These are phyloP conservation scores for Evansstolkia leycettana DNA, from an alignment of 495 filamentous ascomycete genomes.

Conservation along the genomic window DNA sequence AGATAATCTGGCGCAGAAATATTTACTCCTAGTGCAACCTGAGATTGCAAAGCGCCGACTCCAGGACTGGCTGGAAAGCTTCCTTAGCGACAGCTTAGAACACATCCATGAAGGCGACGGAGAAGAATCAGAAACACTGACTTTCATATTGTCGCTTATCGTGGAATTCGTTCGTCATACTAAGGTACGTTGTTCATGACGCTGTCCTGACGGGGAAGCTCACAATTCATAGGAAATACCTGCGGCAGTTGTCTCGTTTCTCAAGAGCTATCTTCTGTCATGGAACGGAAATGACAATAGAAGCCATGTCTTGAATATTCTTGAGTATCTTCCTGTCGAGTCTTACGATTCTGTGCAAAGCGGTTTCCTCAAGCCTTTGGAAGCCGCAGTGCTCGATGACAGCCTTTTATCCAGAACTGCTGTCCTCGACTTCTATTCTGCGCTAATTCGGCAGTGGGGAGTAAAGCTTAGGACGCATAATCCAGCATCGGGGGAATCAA, in stretches of 20 bases:
- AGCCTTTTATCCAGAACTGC: slow-evolving; percentile 34
- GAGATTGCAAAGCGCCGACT: slow-evolving; percentile 42
- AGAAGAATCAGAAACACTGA: slow-evolving; percentile 32
- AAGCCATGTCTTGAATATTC: slow-evolving; percentile 49
- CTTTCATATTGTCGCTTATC: slow-evolving; percentile 42
- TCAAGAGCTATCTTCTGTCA: slow-evolving; percentile 43
- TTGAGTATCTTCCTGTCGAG: slow-evolving; percentile 49
- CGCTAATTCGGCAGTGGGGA: slow-evolving; percentile 60
- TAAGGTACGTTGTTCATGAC: slow-evolving; percentile 38
- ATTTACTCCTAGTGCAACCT: slow-evolving; percentile 51
- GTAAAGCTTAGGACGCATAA: slow-evolving; percentile 22
- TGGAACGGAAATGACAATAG: slow-evolving; percentile 58
- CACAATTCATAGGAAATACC: slow-evolving; percentile 42
- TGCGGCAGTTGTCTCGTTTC: slow-evolving; percentile 46
- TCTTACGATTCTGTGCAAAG: slow-evolving; percentile 40
- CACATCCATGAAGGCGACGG: slow-evolving; percentile 35
- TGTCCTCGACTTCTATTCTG: slow-evolving; percentile 59
- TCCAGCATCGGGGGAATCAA: slow-evolving; percentile 17
- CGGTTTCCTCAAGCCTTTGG: slow-evolving; percentile 41
- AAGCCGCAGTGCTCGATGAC: slow-evolving; percentile 43
- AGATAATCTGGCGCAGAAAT: slow-evolving; percentile 69
- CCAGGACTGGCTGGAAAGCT: slow-evolving; percentile 53
- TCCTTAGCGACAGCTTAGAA: slow-evolving; percentile 45
- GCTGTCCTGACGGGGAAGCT: slow-evolving; percentile 1
- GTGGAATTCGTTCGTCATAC: slow-evolving; percentile 47